These are phyloP conservation scores for Hevea brasiliensis DNA, from an alignment of 345 rosid genomes.

Conservation along the genomic window DNA sequence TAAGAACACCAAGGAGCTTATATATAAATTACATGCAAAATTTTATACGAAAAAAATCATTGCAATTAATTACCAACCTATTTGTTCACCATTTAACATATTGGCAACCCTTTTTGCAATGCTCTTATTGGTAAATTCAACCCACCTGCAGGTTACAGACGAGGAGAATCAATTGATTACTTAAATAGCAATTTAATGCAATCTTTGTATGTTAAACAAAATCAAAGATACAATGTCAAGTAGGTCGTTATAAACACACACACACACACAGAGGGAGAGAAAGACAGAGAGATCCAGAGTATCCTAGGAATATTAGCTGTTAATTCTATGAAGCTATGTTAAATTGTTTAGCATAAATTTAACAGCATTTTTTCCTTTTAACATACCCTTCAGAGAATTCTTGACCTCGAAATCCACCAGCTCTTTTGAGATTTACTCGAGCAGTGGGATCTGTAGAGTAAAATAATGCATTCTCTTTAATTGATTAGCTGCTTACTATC, in stretches of 20 bases:
- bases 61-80: conserved; percentile 44
- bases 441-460: conserved; percentile 49
- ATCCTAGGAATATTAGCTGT: neutral
- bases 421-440: conserved; percentile 32
- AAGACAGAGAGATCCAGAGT: neutral
- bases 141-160: conserved; percentile 62
- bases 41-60: neutral
- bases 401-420: conserved; percentile 57
- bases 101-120: conserved; percentile 79
- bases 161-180: neutral
- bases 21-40: neutral
- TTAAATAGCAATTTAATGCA: conserved; percentile 5
- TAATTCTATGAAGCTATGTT: neutral
- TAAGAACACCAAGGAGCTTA: neutral
- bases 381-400: conserved; percentile 79
- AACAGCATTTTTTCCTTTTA: neutral
- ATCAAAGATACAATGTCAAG: neutral
- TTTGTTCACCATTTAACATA: conserved; percentile 87
- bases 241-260: neutral
- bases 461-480: conserved; percentile 3
- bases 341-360: no score
- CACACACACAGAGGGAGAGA: no score
- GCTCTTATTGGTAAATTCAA: conserved; percentile 76
- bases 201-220: conserved; percentile 3
- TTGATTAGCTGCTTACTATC: neutral